phyloP scores from a whole-genome alignment of 768 basidiomycete species.

The Coprinopsis marcescibilis region DNA sequence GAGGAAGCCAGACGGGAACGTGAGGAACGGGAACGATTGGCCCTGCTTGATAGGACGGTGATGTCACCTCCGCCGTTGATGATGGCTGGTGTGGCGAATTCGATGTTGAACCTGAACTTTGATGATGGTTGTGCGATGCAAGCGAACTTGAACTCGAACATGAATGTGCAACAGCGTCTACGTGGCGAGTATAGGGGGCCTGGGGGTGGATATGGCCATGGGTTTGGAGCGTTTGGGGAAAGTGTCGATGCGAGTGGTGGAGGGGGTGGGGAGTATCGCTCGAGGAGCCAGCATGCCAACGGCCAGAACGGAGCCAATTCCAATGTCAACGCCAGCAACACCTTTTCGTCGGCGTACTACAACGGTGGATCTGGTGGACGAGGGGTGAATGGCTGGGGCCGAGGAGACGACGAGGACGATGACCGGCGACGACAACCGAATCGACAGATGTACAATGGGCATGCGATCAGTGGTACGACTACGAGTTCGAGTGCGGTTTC shows the following conservation, averaged over 20 bases:
- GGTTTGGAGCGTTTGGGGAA: neutral
- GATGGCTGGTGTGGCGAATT: neutral
- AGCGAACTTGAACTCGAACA: neutral
- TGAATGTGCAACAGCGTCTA: neutral
- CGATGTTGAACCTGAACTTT: neutral
- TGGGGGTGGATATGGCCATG: neutral
- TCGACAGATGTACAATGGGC: slow-evolving; percentile 3
- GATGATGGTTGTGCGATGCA: too few species aligned
- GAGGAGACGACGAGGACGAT: slow-evolving; percentile 34
- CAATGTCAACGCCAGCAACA: too few species aligned
- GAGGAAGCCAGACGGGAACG: too few species aligned
- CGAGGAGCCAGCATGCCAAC: neutral
- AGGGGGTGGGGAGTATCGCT: slow-evolving; percentile 1
- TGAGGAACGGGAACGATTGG: too few species aligned
- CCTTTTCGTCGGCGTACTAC: slow-evolving; percentile 10
- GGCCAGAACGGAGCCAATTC: neutral
- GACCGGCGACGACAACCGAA: slow-evolving; percentile 25
- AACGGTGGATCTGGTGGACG: slow-evolving; percentile 19
- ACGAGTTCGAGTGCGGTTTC: neutral
- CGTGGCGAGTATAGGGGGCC: neutral
- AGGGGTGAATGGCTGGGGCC: slow-evolving; percentile 14
- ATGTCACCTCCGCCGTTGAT: too few species aligned
- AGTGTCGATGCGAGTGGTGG: slow-evolving; percentile 8
- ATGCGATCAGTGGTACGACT: neutral
- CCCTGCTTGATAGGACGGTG: too few species aligned